Percentiles rank a stretch among this genome's conserved stretches.
Evolutionary conservation across 2,329 filamentous ascomycete genomes (phyloP).

Genomic region (Rutstroemia sp.): DNA sequence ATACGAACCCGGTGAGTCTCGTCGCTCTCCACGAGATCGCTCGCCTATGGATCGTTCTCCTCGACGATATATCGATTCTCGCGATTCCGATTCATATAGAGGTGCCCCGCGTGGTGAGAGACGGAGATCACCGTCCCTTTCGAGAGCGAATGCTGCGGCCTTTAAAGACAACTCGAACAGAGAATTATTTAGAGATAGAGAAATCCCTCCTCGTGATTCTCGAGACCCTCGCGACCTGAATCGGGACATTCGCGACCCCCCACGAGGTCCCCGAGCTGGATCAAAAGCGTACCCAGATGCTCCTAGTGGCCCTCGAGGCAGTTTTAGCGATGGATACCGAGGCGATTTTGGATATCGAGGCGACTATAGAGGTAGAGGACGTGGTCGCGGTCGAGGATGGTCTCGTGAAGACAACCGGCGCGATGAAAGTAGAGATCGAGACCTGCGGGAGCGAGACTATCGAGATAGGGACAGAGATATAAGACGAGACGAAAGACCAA

Average conservation of each 20-base stretch:
- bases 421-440: slow-evolving; percentile 51
- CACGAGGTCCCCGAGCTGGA: slow-evolving; percentile 68
- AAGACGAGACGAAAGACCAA: slow-evolving; percentile 4
- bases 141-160: slow-evolving; percentile 19
- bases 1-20: slow-evolving; percentile 33
- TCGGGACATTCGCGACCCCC: slow-evolving; percentile 53
- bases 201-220: slow-evolving; percentile 14
- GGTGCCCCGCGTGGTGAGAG: slow-evolving; percentile 25
- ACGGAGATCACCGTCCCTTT: slow-evolving; percentile 41
- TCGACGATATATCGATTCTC: slow-evolving; percentile 7
- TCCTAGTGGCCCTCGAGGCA: slow-evolving; percentile 57
- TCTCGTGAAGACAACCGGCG: slow-evolving; percentile 24
- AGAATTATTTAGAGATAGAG: slow-evolving; percentile 6
- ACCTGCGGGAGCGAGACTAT: slow-evolving; percentile 45
- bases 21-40: slow-evolving; percentile 34
- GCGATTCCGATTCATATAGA: slow-evolving; percentile 19
- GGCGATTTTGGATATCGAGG: slow-evolving; percentile 46
- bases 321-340: slow-evolving; percentile 58
- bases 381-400: slow-evolving; percentile 30
- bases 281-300: slow-evolving; percentile 47
- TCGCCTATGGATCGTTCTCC: slow-evolving; percentile 9
- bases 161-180: slow-evolving; percentile 5
- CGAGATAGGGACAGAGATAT: slow-evolving; percentile 34
- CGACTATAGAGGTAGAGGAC: slow-evolving; percentile 38
- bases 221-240: slow-evolving; percentile 15